These are phyloP conservation scores for Prunus yedoensis DNA, from an alignment of 331 rosid species.

Conservation along the genomic window DNA sequence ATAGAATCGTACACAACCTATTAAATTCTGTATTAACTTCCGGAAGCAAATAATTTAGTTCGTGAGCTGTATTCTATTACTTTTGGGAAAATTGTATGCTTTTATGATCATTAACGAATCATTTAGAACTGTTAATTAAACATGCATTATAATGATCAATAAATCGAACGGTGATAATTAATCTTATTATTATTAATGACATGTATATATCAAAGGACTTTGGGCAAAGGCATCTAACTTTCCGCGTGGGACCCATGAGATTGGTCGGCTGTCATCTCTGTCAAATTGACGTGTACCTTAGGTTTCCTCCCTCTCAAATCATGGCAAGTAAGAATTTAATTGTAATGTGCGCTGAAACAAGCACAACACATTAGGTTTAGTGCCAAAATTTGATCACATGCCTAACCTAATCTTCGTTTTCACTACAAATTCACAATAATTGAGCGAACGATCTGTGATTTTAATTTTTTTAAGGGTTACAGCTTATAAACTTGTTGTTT, in stretches of 20 bases:
- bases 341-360: slow-evolving; percentile 6
- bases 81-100: too few species aligned
- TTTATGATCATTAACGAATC: too few species aligned
- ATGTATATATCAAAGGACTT: not conserved
- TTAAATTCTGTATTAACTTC: too few species aligned
- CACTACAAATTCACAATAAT: not conserved
- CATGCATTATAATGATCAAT: not conserved
- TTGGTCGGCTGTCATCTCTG: slow-evolving; percentile 44
- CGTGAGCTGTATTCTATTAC: too few species aligned
- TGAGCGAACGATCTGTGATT: not conserved
- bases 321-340: slow-evolving; percentile 34
- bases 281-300: slow-evolving; percentile 39
- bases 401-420: slow-evolving; percentile 4
- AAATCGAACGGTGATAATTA: not conserved
- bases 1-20: too few species aligned
- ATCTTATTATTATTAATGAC: too few species aligned
- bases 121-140: too few species aligned
- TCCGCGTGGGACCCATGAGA: slow-evolving; percentile 36
- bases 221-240: slow-evolving; percentile 6
- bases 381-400: slow-evolving; percentile 20
- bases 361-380: slow-evolving; percentile 30
- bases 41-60: too few species aligned
- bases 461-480: too few species aligned
- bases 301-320: slow-evolving; percentile 35
- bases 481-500: too few species aligned